Evolutionary conservation across 768 basidiomycete genomes (phyloP), one percentile per base, ranked within the genome.

Genomic region (Psilocybe cyanescens): DNA sequence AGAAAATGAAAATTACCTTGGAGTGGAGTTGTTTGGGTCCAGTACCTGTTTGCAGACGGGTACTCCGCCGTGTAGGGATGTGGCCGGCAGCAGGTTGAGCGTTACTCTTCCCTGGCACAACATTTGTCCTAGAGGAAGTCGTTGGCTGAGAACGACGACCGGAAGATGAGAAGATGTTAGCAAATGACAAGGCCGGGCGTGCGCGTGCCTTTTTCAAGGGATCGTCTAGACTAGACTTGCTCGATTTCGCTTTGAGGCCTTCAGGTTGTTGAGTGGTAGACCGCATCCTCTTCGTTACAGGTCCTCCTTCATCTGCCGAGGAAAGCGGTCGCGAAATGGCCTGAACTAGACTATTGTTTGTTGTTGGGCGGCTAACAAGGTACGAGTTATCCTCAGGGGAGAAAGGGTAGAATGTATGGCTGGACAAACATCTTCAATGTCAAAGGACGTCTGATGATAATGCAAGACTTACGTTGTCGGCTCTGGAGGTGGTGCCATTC

Each of bases 141-240:
- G 84, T 79, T 73, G 85, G 82, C 88, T 91, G 89, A 77, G 85
- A 85, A 85, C 83, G 83, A 85, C 86, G 88, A 86, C 84, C 83
- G 78, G 86, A 85, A 79, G 87, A 90, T 90, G 89, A 91, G 90
- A 90, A 89, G 82, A 89, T 82, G 81, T 90, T 90, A 90, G 86
- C 83, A 88, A 89, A 86, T 80, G 85, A 87, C 84, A 90, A 83
- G 83, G 87, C 89, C 88, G 87, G 88, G 87, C 88, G 89, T 83
- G 86, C 86, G 88, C 90, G 86, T 91, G 88, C 91, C 91, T 93
- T 92, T 90, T 91, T 91, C 83, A 83, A 79, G 75, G 86, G 84
- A 76, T 90, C 88, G 78, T 89, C 88, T 69, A 81, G 74, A 71
- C 78, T 78, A 68, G 83, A 74, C 81, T 89, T 91, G 71, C 79